A percentile compares a stretch with the other conserved stretches of the same genome.
phyloP scores from a whole-genome alignment of 768 basidiomycete genomes.

The Boletellus emodensis region DNA sequence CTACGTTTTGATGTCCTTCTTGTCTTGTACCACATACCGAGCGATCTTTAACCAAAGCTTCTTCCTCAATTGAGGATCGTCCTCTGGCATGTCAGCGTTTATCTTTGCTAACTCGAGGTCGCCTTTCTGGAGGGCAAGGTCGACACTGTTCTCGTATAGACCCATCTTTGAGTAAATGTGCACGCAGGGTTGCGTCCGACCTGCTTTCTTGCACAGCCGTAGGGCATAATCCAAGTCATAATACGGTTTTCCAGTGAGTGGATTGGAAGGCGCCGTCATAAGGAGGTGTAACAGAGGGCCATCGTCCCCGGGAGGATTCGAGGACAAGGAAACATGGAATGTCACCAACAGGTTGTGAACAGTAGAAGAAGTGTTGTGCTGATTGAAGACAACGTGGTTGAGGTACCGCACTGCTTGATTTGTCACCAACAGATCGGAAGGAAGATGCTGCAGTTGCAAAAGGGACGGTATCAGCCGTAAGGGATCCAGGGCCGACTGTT shows the following conservation, averaged over 20 bases:
- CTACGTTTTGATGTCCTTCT: slow-evolving; percentile 97
- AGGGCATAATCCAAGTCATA: slow-evolving; percentile 97
- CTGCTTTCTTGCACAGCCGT: slow-evolving; percentile 80
- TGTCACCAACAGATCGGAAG: slow-evolving; percentile 65
- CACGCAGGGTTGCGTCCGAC: slow-evolving; percentile 84
- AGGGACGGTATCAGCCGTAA: slow-evolving; percentile 86
- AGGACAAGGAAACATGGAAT: slow-evolving; percentile 61
- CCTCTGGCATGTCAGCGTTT: slow-evolving; percentile 93
- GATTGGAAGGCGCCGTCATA: slow-evolving; percentile 73
- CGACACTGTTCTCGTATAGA: slow-evolving; percentile 93
- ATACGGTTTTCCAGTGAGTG: slow-evolving; percentile 80
- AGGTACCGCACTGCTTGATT: slow-evolving; percentile 92
- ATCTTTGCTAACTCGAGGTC: slow-evolving; percentile 93
- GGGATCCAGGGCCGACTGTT: slow-evolving; percentile 75
- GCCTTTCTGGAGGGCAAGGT: slow-evolving; percentile 89
- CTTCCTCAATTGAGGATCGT: slow-evolving; percentile 81
- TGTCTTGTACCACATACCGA: slow-evolving; percentile 96
- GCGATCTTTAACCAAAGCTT: slow-evolving; percentile 98
- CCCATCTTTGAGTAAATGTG: slow-evolving; percentile 98
- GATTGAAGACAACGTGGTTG: slow-evolving; percentile 77
- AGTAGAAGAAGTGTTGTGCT: slow-evolving; percentile 74
- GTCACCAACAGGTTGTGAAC: slow-evolving; percentile 94
- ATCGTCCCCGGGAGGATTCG: slow-evolving; percentile 56
- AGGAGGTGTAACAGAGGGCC: slow-evolving; percentile 81
- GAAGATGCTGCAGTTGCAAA: slow-evolving; percentile 71